Evolutionary conservation across 1,284 basidiomycete species (phyloP), one percentile per base, ranked within the genome.

Genomic region (Caloboletus firmus): DNA sequence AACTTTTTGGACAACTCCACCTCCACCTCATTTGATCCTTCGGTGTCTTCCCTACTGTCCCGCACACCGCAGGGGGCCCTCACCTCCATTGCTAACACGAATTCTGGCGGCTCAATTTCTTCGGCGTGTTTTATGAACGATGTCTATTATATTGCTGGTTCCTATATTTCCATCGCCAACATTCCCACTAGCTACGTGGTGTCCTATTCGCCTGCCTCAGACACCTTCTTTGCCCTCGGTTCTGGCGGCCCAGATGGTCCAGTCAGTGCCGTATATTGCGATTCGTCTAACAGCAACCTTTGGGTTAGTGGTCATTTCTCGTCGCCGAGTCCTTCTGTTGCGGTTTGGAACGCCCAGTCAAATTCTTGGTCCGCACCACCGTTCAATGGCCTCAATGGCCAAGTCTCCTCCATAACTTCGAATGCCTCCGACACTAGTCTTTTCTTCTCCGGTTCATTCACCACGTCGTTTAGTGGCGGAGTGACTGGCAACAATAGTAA

Each of bases 251-350:
- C 89, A 28, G 81, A 93, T 59, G 94, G 91, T 39, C 74, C 79
- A 43, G 81, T 98, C 7, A 76, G 82, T 50, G 76, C 93, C 2
- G 64, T 97, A n/a, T 91, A 82, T 62, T 99, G 96, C 72, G 94
- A 98, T 72, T 63, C 79, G 12, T 74, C 78, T 45, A 79, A 83
- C 57, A 76, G 78, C 59, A 83, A 86, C 60, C 75, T 99, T 43
- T 96, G 95, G 89, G 87, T 82, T 20, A 93, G 94, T 28, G 96
- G 96, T 24, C 76, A 73, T 31, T 98, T 98, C 72, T 79, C 81
- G 4, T 83, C 83, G 9, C 85, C 85, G 9, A 79, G 79, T 13
- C 80, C 83, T 22, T 84, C 88, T 28, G 87, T 98, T 41, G 93
- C 91, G 15, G 73, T 90, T 28, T 98, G 89, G 87, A 84, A 90